Conservation (phyloP, 257 asterid genomes). For the Ehretia macrophylla region DNA sequence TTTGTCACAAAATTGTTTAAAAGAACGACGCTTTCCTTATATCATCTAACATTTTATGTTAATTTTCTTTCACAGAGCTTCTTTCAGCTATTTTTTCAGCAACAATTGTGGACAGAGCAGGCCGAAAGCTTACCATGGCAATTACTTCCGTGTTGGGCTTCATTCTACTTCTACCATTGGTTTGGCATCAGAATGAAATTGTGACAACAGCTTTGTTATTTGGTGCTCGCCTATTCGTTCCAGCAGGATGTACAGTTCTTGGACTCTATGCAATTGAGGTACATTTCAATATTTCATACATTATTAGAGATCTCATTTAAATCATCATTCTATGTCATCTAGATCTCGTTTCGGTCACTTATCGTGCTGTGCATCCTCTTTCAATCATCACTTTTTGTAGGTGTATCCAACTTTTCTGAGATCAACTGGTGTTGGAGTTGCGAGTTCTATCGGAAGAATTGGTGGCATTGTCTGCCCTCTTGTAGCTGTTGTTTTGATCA, state of each 20-base stretch:
- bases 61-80: slow-evolving; percentile 44
- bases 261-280: not conserved
- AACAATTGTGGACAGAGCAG: slow-evolving; percentile 57
- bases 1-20: not conserved
- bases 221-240: slow-evolving; percentile 58
- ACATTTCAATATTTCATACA: slow-evolving; percentile 21
- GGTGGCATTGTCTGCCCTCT: slow-evolving; percentile 36
- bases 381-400: slow-evolving; percentile 9
- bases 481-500: slow-evolving; percentile 23
- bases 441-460: slow-evolving; percentile 28
- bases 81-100: slow-evolving; percentile 58
- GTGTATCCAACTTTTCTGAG: slow-evolving; percentile 35
- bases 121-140: slow-evolving; percentile 62
- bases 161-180: slow-evolving; percentile 50
- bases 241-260: slow-evolving; percentile 16
- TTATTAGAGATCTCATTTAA: too few relatives aligned
- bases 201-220: slow-evolving; percentile 45
- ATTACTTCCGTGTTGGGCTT: slow-evolving; percentile 39
- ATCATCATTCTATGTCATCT: too few relatives aligned
- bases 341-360: too few relatives aligned
- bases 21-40: slow-evolving; percentile 5
- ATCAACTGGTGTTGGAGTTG: slow-evolving; percentile 30
- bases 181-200: slow-evolving; percentile 41
- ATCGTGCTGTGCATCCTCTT: too few relatives aligned
- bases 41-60: not conserved